Evolutionary conservation across 495 filamentous ascomycete genomes (phyloP), one percentile per base, ranked within the genome.

Genomic region (Neurospora pannonica): DNA sequence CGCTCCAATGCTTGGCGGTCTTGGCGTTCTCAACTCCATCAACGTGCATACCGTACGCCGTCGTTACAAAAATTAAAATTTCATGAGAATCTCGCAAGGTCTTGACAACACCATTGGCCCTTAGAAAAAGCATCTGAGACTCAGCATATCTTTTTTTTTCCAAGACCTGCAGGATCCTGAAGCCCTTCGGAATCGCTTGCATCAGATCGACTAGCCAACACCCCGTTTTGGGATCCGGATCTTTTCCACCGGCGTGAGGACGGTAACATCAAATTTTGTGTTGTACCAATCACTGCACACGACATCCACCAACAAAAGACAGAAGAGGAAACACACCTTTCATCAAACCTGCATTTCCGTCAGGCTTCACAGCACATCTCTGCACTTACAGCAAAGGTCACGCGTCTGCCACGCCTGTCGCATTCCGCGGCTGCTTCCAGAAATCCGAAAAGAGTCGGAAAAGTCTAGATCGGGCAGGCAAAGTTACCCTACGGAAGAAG

Each of bases 371-470:
- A 67, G 17, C 54, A 67, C 54, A 67, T 67, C 24, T 67, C 54
- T 67, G 54, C 28, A 36, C 54, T 67, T 67, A 34, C 54, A 67
- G 28, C 13, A 19, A 62, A 34, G 15, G 54, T 67, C 54, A 67
- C 54, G 28, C 54, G 54, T 62, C 54, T 62, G 28, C 54, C 54
- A 62, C 54, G 54, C 54, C 54, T 62, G 54, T 62, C 54, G 24
- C 54, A 62, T 62, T 62, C 54, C 54, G 54, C 15, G 6, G n/a
- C 48, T 72, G 71, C 40, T 75, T 70, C 31, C 37, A 74, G 38
- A 34, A 74, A 46, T 24, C 70, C 10, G 17, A 74, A 74, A 67
- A 70, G 4, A 24, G 21, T 6, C 11, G 1, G 21, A 73, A 74
- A 38, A 9, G 54, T 31, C 13, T 1, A 31, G 11, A 62, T 62